Base-by-base conservation (phyloP, 768 basidiomycete genomes). In the Lactarius trivialis region DNA sequence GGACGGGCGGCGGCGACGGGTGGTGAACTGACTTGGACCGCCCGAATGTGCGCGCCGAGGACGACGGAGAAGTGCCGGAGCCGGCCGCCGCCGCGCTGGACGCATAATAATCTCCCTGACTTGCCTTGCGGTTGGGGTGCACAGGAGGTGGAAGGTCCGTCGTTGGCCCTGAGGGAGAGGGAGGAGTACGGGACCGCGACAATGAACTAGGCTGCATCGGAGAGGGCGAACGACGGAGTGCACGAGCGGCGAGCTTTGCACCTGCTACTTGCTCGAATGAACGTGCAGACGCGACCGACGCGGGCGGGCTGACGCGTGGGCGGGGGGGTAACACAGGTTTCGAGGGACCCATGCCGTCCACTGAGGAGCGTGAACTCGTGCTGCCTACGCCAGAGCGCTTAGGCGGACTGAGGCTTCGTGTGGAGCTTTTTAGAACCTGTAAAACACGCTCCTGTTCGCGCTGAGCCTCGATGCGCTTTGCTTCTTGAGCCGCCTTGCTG, bases 401-500 rank as follows among this genome's bases (percentile, higher is more conserved):
- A 8, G 37, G 36, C 7, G 51, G 58, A 48, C 52, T 57, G 33
- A 21, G 26, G 36, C 43, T 48, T 36, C 45, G 69, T 33, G 78
- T 75, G 43, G 83, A 83, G 66, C 85, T 86, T 72, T 86, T 87
- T 34, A 91, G 76, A 12, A 91, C 84, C 71, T 85, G 82, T 63
- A 89, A 75, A 21, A 89, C 81, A 11, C 89, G 77, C 69, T 87
- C 85, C 65, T 82, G 81, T 71, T 88, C 87, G 19, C 89, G 76
- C 64, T 81, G 78, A 45, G 82, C 82, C 68, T 90, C 85, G 0
- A 82, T 84, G 53, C 82, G 81, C 72, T 89, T 88, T 73, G 89
- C 76, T 4, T 79, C 80, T 71, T 88, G 85, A 1, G 82, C 89
- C 0, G 82, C 81, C 68, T 88, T 88, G 60, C 82, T 84, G 7